Evolutionary conservation across 768 basidiomycete species (phyloP), one percentile per base, ranked within the genome.

Genomic region (Rhizopogon vulgaris): DNA sequence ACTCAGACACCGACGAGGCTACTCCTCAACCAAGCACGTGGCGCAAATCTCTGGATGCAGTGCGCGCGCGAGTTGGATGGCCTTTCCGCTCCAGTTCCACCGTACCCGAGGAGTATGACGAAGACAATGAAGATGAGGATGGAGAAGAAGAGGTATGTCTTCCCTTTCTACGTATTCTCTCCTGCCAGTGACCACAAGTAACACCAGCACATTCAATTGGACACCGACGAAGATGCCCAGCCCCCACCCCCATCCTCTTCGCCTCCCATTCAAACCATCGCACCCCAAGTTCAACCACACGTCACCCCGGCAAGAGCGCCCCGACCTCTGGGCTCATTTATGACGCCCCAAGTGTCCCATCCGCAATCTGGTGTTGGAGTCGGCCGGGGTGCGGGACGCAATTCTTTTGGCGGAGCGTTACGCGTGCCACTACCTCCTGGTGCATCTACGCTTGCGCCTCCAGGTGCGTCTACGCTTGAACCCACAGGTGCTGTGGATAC

Each of bases 271-370:
- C 6, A 39, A 22, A 12, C 22, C 41, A 27, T 40, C 25, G 17
- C 45, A 22, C 40, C 32, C 32, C 32, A 30, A 5, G 17, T 10
- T 4, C 42, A 34, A 48, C 10, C 51, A 46, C 39, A 9, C 17
- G 3, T 46, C 8, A 41, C 46, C 15, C 48, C 46, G 25, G 41
- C 48, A 52, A 56, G 38, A 57, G 62, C 12, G 58, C 54, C 37
- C 42, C 58, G n/a, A 54, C 60, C 37, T 55, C 56, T 38, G 41
- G 68, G 69, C 14, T 41, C 53, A 10, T 85, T 84, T 67, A 79
- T 82, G 79, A 84, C 81, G 1, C 84, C 84, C 0, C 83, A 83
- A 64, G 59, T 63, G 12, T 62, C 63, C 15, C 57, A 45, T 43
- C 22, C 47, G 43, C 25, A 24, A 41, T 28, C 45, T 10, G 27